Base-by-base conservation (phyloP, 768 basidiomycete genomes). In the Tylopilus sp. region DNA sequence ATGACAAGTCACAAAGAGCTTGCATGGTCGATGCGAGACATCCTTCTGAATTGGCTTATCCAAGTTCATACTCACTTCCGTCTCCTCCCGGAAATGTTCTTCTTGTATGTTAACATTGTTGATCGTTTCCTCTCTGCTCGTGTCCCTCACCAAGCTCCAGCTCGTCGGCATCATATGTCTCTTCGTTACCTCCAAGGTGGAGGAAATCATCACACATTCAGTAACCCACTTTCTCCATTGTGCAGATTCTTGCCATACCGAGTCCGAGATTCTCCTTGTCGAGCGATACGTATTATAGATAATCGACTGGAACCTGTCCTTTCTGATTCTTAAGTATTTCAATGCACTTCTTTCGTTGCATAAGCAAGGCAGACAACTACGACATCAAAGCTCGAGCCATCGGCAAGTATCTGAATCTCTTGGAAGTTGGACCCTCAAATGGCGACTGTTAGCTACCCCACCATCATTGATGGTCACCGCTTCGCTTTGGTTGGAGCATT, bases 361-460 rank as follows among this genome's bases (percentile, higher is more conserved):
- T 91, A 51, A 92, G 89, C 74, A 98, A 97, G 73, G 95, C 93
- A 3, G 95, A 98, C 61, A 84, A 86, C 51, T 96, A 92, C 70
- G 89, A 95, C 60, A 79, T 89, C 28, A 83, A 91, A 60, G 86
- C 86, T 16, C 75, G 94, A 52, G 93, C 93, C 4, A 78, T 97
- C 21, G 92, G 85, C 31, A 97, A 98, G 69, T 98, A 92, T 71
- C n/a, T n/a, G n/a, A n/a, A n/a, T n/a, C 78, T 97, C 47, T 74
- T 95, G 48, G 95, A 97, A 74, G 89, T 97, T 44, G 81, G 13
- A 81, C 83, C 46, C 75, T 97, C 19, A 93, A 98, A 58, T 83
- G 86, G 76, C 75, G 81, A n/a, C 74, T 98, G 56, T 74, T 98
- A 40, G 76, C 77, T 3, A 80, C 82, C 6, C 79, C 86, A 10